These are phyloP conservation scores for Onygena corvina DNA, from an alignment of 2,329 filamentous ascomycete genomes.

Conservation along the genomic window DNA sequence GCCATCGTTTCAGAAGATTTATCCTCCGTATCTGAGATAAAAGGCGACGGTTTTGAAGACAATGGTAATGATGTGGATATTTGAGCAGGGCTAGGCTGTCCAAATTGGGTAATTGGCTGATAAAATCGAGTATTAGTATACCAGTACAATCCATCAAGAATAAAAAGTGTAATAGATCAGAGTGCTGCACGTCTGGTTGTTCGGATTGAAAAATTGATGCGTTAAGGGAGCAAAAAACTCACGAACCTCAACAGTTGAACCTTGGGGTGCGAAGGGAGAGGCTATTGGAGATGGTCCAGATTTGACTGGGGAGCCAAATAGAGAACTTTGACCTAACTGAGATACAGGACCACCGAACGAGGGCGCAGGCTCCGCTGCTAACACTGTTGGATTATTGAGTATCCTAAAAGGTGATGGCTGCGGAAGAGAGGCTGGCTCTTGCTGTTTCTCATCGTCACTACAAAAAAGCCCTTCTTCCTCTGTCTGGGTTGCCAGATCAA, in stretches of 20 bases:
- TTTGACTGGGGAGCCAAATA: background rate
- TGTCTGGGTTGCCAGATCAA: constrained; percentile 21
- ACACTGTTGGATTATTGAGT: background rate
- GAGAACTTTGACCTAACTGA: background rate
- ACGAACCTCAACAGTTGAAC: constrained; percentile 1
- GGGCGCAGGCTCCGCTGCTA: background rate
- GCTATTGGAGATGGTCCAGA: constrained; percentile 13
- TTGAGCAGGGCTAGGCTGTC: constrained; percentile 9
- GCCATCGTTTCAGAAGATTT: background rate
- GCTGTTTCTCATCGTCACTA: constrained; percentile 24
- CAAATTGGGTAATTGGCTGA: constrained; percentile 7
- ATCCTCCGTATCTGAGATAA: background rate
- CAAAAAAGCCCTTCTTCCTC: constrained; percentile 29
- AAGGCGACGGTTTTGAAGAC: background rate
- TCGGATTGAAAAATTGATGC: no score
- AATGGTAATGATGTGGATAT: background rate
- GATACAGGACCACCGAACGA: background rate
- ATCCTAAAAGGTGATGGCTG: background rate
- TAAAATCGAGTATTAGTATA: no score
- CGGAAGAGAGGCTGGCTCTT: background rate
- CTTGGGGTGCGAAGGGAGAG: constrained; percentile 12
- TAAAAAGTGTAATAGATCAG: no score
- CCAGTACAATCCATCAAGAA: no score
- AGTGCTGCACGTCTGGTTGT: background rate
- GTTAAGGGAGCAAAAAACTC: background rate